phyloP scores from a whole-genome alignment of 2,329 filamentous ascomycete genomes.

The Neopestalotiopsis rosae region DNA sequence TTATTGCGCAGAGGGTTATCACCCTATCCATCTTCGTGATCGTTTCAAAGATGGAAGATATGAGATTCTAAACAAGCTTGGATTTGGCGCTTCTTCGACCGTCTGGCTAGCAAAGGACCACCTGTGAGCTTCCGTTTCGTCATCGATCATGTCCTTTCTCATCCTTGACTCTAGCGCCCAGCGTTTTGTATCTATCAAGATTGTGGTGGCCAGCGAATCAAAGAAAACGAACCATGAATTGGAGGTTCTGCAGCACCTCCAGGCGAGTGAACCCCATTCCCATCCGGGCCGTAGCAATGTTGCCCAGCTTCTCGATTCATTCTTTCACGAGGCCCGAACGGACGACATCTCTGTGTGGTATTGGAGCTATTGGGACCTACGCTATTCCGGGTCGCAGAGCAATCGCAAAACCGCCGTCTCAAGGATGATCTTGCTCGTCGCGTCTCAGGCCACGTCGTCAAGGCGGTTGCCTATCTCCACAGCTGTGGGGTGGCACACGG shows the following conservation, averaged over 20 bases:
- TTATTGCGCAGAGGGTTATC: not conserved
- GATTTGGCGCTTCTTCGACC: not conserved
- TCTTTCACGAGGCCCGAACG: not conserved
- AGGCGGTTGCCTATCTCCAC: not conserved
- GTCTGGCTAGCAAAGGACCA: constrained; percentile 2
- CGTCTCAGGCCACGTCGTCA: not conserved
- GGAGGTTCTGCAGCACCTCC: not conserved
- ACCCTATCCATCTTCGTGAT: not conserved
- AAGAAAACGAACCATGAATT: not conserved
- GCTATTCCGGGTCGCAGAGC: not conserved
- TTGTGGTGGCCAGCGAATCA: not conserved
- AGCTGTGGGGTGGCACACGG: not conserved
- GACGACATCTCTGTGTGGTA: not conserved
- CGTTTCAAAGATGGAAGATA: not conserved
- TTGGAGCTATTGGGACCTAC: not conserved
- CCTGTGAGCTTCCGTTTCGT: not conserved
- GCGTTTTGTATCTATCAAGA: not conserved
- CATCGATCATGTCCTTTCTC: not conserved
- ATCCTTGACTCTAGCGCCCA: not conserved
- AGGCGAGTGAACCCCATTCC: not conserved
- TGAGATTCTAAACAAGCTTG: constrained; percentile 2
- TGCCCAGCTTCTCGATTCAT: not conserved
- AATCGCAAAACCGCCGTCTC: not conserved
- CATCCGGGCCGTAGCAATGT: not conserved
- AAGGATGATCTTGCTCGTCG: not conserved